phyloP scores from a whole-genome alignment of 2,329 filamentous ascomycete species.

The Verticillium zaregamsianum region DNA sequence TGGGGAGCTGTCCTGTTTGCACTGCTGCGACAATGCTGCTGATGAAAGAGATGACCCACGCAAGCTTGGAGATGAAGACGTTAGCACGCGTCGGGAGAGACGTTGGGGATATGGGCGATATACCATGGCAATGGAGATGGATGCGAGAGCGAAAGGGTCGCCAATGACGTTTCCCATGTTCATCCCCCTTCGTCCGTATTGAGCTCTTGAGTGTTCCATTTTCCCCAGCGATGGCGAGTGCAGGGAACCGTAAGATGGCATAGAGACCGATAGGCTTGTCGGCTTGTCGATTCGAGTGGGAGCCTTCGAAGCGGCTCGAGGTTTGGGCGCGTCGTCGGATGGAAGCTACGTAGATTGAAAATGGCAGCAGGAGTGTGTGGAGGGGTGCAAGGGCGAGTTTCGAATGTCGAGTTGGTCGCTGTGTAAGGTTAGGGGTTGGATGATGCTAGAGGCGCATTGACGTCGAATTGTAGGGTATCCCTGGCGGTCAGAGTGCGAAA shows the following conservation, averaged over 20 bases:
- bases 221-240: conserved; percentile 72
- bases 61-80: conserved; percentile 56
- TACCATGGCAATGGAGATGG: conserved; percentile 87
- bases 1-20: conserved; percentile 51
- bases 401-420: neutral
- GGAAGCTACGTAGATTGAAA: neutral
- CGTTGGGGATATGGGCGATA: conserved; percentile 32
- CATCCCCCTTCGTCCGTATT: conserved; percentile 57
- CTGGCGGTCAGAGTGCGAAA: neutral
- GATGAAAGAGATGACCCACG: conserved; percentile 92
- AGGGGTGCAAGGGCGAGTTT: neutral
- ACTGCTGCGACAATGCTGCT: conserved; percentile 71
- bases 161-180: conserved; percentile 86
- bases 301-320: neutral
- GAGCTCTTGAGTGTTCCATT: conserved; percentile 67
- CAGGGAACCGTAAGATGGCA: conserved; percentile 71
- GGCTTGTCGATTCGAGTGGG: neutral
- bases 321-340: neutral
- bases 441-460: neutral
- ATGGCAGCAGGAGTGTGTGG: neutral
- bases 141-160: conserved; percentile 93
- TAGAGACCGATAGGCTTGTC: conserved; percentile 40
- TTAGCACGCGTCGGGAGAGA: conserved; percentile 11
- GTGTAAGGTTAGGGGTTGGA: neutral
- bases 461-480: neutral